Conservation (phyloP, 176 grass and related monocot genomes). For the Saccharum officinarum region DNA sequence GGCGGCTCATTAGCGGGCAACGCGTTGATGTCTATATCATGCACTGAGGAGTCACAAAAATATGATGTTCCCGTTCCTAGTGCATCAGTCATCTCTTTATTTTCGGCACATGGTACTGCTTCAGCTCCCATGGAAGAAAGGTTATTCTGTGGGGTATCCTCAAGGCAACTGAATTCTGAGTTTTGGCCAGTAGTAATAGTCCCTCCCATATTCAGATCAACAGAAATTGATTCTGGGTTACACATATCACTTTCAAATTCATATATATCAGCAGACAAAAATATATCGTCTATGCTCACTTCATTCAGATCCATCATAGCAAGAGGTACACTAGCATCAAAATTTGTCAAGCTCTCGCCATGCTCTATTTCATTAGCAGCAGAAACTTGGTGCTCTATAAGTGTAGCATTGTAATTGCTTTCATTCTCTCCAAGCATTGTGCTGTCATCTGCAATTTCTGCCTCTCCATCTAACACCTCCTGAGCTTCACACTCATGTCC, state of each 20-base stretch:
- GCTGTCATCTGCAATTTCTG: not conserved
- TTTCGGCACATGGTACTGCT: not conserved
- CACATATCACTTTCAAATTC: constrained; percentile 28
- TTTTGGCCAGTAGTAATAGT: not conserved
- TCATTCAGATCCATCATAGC: constrained; percentile 41
- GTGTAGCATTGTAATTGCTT: not conserved
- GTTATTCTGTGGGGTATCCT: not conserved
- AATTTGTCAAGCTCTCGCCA: not conserved
- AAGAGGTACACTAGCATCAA: constrained; percentile 21
- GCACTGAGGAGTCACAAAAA: not conserved
- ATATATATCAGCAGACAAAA: constrained; percentile 43
- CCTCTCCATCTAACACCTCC: not conserved
- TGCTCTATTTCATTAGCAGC: constrained; percentile 7
- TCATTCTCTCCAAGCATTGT: not conserved
- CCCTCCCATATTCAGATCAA: not conserved
- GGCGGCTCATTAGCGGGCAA: not conserved
- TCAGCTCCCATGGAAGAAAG: not conserved
- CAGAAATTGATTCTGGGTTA: constrained; percentile 17
- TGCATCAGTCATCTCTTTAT: constrained; percentile 16
- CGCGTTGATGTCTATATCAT: constrained; percentile 15
- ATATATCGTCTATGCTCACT: constrained; percentile 36
- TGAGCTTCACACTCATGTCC: not conserved
- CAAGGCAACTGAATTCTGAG: constrained; percentile 2
- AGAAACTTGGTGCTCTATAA: too few relatives aligned
- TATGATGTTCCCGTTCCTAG: not conserved